phyloP scores from a whole-genome alignment of 768 basidiomycete genomes.

The Russula sp. region DNA sequence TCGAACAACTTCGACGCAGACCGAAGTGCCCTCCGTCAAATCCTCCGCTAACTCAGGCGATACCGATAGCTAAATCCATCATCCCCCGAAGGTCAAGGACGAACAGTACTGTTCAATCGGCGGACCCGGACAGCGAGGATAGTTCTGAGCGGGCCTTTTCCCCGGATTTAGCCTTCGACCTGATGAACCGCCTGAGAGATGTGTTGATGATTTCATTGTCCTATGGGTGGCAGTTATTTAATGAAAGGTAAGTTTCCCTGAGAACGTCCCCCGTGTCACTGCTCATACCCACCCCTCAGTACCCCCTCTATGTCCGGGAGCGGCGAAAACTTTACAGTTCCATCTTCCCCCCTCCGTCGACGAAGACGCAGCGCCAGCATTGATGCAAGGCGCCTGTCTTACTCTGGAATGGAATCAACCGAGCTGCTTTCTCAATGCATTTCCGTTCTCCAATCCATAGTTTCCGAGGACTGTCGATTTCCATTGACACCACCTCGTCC shows the following conservation, averaged over 20 bases:
- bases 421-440: conserved; percentile 57
- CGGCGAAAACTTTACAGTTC: conserved; percentile 1
- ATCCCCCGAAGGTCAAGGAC: conserved; percentile 8
- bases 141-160: conserved; percentile 43
- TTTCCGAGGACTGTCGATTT: conserved; percentile 69
- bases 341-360: conserved; percentile 40
- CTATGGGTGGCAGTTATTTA: conserved; percentile 18
- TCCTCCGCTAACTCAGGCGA: not conserved
- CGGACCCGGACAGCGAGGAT: conserved; percentile 39
- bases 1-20: conserved; percentile 57
- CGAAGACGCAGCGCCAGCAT: conserved; percentile 36
- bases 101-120: not conserved
- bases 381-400: conserved; percentile 49
- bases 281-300: conserved; percentile 1
- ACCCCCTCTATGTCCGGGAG: not conserved
- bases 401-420: conserved; percentile 36
- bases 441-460: conserved; percentile 53
- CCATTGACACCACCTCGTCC: conserved; percentile 53
- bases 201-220: conserved; percentile 38
- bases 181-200: conserved; percentile 55
- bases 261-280: not conserved
- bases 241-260: conserved; percentile 9
- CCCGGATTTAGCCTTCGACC: conserved; percentile 60
- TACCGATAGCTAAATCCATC: not conserved
- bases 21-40: conserved; percentile 39